Base-by-base conservation (phyloP, 2,329 filamentous ascomycete genomes). In the Fusarium begoniae region DNA sequence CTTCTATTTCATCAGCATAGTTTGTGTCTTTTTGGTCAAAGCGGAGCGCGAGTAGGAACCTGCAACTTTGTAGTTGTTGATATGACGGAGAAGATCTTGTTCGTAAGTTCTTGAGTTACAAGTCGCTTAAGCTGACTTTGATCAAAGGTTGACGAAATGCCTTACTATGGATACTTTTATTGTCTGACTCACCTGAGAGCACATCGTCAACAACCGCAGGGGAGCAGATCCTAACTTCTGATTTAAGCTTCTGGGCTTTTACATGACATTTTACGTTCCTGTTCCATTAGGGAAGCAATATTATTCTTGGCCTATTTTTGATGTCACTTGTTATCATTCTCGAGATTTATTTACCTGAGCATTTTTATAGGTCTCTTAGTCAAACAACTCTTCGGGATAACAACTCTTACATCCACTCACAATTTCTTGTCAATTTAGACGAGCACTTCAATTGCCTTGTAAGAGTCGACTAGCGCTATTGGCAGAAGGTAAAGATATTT, bases 221-320 rank as follows among this genome's bases (percentile, higher is more conserved):
- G 47, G 20, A 7, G 6, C 5, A 9, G 20, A n/a, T 9, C 5
- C 14, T 9, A 9, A 7, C 0, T n/a, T 13, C 14, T 2, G 14
- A 12, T 50, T 7, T 12, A 22, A 22, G 20, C 26, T 8, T 6
- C 15, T 15, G 7, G 26, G 4, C 26, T 8, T 3, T 30, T 8
- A 6, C 2, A 22, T 48, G 20, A 0, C 24, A 47, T 47, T 15
- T 47, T 20, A 7, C 17, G 9, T 6, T n/a, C n/a, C 26, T 12
- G 20, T 4, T 8, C 3, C 4, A 9, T 30, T 8, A 9, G 13
- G 20, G 45, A 48, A 30, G 10, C 3, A 15, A 22, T 11, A 17
- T 17, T 30, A 12, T 13, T 22, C 13, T 8, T 30, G 9, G 3
- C 9, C 26, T n/a, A 30, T 11, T 30, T 30, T 17, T 5, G 2